Evolutionary conservation across 352 stramenopile species (phyloP), one percentile per base, ranked within the genome.

Genomic region (Phytophthora pinifolia): DNA sequence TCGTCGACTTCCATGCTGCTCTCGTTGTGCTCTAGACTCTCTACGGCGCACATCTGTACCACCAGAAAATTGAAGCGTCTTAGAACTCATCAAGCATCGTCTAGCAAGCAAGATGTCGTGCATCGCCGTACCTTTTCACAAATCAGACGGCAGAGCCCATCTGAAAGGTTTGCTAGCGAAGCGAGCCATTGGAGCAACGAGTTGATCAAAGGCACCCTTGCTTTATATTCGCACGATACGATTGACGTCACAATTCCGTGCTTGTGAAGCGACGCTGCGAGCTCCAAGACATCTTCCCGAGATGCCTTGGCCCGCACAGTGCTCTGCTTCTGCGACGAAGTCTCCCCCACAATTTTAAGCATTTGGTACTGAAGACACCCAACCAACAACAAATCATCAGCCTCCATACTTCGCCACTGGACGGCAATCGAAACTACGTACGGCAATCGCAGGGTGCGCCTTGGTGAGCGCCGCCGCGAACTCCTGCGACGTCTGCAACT

Each of bases 401-500:
- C 12, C 18, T 54, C 8, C 20, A 29, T 32, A 25, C 30, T 30
- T 4, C 12, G 49, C 3, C 9, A 51, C 34, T 46, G 9, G 34
- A 9, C 27, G 47, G n/a, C 43, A 41, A 6, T 36, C 14, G 6
- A 44, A 25, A 22, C 3, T 45, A 71, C 76, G 42, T 70, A 92
- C 81, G 25, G 67, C 77, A 70, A 85, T 79, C 13, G 76, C 79
- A 10, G 75, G 81, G 25, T 89, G 76, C 15, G 83, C 73, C 45
- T 87, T 79, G 47, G 78, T 87, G 39, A 92, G 62, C 33, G 69
- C 86, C 9, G 55, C 79, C 52, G 83, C 88, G 66, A 87, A 92
- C 50, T 98, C 87, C 20, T 96, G 79, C 1, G 75, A 81, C 30
- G 76, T 89, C 61, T 97, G 83, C 62, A 98, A 84, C 62, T 98